These are phyloP conservation scores for Aspergillus sp. DNA, from an alignment of 2,329 filamentous ascomycete species.

Conservation along the genomic window DNA sequence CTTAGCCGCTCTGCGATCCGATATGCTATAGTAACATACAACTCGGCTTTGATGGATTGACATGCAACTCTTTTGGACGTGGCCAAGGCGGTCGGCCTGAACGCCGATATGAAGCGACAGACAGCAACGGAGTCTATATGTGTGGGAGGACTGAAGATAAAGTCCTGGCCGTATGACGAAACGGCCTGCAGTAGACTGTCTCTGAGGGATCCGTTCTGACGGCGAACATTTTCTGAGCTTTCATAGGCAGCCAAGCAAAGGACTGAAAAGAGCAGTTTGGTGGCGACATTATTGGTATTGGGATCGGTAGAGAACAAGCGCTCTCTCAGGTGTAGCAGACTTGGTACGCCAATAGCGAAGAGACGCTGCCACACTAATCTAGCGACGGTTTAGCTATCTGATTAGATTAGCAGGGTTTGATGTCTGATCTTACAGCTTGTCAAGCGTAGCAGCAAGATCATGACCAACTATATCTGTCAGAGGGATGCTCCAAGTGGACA, in stretches of 20 bases:
- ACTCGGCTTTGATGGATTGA: slow-evolving; percentile 16
- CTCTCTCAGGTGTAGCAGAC: slow-evolving; percentile 13
- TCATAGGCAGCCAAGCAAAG: slow-evolving; percentile 17
- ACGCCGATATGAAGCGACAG: slow-evolving; percentile 18
- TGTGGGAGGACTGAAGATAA: slow-evolving; percentile 21
- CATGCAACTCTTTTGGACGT: slow-evolving; percentile 17
- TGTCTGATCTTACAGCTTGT: not conserved
- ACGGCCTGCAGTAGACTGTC: slow-evolving; percentile 15
- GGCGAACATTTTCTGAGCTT: not conserved
- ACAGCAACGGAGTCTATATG: slow-evolving; percentile 19
- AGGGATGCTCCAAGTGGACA: slow-evolving; percentile 1
- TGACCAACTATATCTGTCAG: slow-evolving; percentile 7
- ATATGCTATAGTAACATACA: slow-evolving; percentile 19
- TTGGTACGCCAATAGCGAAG: slow-evolving; percentile 17
- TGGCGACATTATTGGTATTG: slow-evolving; percentile 11
- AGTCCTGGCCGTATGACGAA: slow-evolving; percentile 20
- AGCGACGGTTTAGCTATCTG: not conserved
- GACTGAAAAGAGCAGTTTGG: slow-evolving; percentile 20
- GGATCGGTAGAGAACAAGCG: slow-evolving; percentile 8
- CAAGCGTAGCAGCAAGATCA: not conserved
- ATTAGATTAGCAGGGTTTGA: not conserved
- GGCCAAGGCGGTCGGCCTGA: slow-evolving; percentile 19
- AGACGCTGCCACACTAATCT: slow-evolving; percentile 22
- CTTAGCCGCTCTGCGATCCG: slow-evolving; percentile 14
- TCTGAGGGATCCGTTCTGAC: slow-evolving; percentile 1